phyloP scores from a whole-genome alignment of 2,329 filamentous ascomycete genomes.

The Pseudopyricularia cyperi region DNA sequence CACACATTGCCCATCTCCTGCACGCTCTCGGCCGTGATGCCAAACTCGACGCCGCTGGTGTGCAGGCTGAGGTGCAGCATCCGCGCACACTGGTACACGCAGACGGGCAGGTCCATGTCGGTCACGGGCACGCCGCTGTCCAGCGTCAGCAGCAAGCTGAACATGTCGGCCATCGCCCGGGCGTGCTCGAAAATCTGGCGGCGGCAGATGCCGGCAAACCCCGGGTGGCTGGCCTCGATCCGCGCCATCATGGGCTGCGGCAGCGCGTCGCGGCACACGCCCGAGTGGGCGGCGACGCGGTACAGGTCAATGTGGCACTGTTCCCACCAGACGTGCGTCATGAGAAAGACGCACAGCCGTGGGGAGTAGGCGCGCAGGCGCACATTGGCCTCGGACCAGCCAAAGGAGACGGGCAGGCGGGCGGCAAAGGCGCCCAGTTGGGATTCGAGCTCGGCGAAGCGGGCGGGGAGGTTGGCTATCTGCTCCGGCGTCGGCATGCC shows the following conservation, averaged over 20 bases:
- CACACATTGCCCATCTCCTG: slow-evolving; percentile 37
- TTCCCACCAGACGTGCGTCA: slow-evolving; percentile 48
- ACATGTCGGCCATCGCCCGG: slow-evolving; percentile 41
- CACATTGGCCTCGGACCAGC: slow-evolving; percentile 43
- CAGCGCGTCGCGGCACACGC: slow-evolving; percentile 34
- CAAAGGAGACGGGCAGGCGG: slow-evolving; percentile 39
- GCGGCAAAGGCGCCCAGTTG: slow-evolving; percentile 37
- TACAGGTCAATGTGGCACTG: slow-evolving; percentile 46
- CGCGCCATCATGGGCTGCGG: slow-evolving; percentile 27
- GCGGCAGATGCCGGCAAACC: slow-evolving; percentile 34
- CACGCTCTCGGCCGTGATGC: slow-evolving; percentile 30
- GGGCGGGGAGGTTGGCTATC: slow-evolving; percentile 28
- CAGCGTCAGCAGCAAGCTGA: slow-evolving; percentile 35
- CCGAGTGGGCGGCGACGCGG: slow-evolving; percentile 32
- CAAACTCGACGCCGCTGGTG: slow-evolving; percentile 26
- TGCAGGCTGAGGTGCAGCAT: slow-evolving; percentile 39
- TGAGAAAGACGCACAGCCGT: slow-evolving; percentile 42
- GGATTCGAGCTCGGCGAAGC: slow-evolving; percentile 32
- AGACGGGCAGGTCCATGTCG: slow-evolving; percentile 41
- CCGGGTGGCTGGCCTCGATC: slow-evolving; percentile 23
- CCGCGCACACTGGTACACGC: slow-evolving; percentile 40
- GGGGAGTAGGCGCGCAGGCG: slow-evolving; percentile 43
- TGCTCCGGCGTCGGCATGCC: slow-evolving; percentile 22
- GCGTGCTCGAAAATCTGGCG: slow-evolving; percentile 40
- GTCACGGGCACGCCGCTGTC: slow-evolving; percentile 36